Evolutionary conservation across 2,329 filamentous ascomycete species (phyloP).

Genomic region (Fusarium secorum): DNA sequence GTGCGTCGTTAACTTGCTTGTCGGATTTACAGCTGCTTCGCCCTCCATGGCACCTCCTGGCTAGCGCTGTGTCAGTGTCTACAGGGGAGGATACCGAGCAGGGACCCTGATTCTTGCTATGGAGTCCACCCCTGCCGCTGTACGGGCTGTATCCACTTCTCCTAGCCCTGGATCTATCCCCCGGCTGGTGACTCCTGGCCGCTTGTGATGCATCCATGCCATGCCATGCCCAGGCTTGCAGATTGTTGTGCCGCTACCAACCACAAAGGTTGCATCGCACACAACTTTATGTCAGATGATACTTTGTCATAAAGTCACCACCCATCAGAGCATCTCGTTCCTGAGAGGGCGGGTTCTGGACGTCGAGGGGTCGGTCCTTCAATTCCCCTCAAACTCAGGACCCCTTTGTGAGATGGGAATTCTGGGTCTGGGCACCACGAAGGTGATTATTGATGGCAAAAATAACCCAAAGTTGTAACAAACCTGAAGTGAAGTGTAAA

Average conservation of each 20-base stretch:
- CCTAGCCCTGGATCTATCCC: constrained; percentile 7
- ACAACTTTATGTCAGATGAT: constrained; percentile 7
- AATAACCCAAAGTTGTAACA: neutral
- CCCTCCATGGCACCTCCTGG: constrained; percentile 23
- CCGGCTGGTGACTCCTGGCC: constrained; percentile 25
- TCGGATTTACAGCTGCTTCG: constrained; percentile 8
- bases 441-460: neutral
- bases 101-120: constrained; percentile 36
- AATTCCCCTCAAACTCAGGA: constrained; percentile 41
- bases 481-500: neutral
- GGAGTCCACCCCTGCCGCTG: constrained; percentile 17
- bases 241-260: constrained; percentile 25
- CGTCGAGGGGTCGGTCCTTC: constrained; percentile 35
- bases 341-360: constrained; percentile 22
- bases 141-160: constrained; percentile 1
- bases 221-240: constrained; percentile 24
- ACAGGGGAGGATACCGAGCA: constrained; percentile 27
- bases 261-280: constrained; percentile 21
- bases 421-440: constrained; percentile 11
- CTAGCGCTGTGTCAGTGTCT: constrained; percentile 37
- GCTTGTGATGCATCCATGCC: constrained; percentile 7
- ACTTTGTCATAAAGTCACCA: constrained; percentile 22
- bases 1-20: constrained; percentile 3
- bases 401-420: constrained; percentile 29
- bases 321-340: constrained; percentile 20